These are phyloP conservation scores for Penicillium sp. DNA, from an alignment of 2,329 filamentous ascomycete genomes.

Conservation along the genomic window DNA sequence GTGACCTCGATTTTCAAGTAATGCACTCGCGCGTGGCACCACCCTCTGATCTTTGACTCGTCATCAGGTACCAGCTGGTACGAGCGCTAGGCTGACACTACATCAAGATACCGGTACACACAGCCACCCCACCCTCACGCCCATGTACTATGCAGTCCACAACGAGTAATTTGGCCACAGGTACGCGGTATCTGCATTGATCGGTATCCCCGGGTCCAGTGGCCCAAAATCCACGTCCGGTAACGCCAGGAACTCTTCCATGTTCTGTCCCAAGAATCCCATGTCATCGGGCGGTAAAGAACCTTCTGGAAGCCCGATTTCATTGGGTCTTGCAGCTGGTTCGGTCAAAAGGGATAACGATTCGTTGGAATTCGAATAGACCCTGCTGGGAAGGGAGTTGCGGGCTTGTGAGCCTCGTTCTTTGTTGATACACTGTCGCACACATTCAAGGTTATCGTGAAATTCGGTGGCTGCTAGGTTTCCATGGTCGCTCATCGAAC, in stretches of 20 bases:
- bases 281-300: slow-evolving; percentile 8
- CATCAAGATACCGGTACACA: not conserved
- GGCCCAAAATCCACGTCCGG: slow-evolving; percentile 16
- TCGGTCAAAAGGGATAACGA: not conserved
- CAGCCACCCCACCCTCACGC: slow-evolving; percentile 1
- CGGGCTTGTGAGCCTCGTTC: not conserved
- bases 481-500: slow-evolving; percentile 27
- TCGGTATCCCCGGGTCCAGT: slow-evolving; percentile 10
- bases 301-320: not conserved
- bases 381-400: not conserved
- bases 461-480: slow-evolving; percentile 32
- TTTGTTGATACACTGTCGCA: slow-evolving; percentile 13
- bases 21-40: not conserved
- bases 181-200: slow-evolving; percentile 14
- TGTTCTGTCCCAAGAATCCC: slow-evolving; percentile 16
- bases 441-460: slow-evolving; percentile 24
- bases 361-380: not conserved
- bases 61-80: not conserved
- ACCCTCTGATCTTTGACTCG: not conserved
- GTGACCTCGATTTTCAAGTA: not conserved
- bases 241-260: slow-evolving; percentile 19
- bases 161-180: slow-evolving; percentile 19
- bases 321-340: not conserved
- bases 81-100: not conserved
- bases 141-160: slow-evolving; percentile 11